Conservation (phyloP, 1,139 yeast species). For the Wickerhamomyces sp. region DNA sequence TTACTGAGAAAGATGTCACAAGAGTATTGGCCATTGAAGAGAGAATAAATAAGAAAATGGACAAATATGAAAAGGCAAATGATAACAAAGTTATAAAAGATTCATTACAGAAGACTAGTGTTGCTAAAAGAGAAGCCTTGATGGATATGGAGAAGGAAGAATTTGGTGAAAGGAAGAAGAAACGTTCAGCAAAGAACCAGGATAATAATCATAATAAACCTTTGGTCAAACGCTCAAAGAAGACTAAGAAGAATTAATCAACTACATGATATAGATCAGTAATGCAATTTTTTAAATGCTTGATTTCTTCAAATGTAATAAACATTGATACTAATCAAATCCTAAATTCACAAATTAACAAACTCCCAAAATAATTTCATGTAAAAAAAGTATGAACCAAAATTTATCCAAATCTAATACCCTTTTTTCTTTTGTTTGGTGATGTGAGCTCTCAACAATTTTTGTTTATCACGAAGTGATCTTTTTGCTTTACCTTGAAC, state of each 20-base stretch:
- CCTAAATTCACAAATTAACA: not conserved
- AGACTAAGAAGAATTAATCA: not conserved
- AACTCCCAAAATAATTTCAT: not conserved
- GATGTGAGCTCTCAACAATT: conserved; percentile 77
- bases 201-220: conserved; percentile 3
- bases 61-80: conserved; percentile 57
- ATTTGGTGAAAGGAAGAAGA: conserved; percentile 70
- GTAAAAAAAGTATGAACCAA: not conserved
- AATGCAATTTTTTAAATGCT: not conserved
- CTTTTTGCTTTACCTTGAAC: conserved; percentile 92
- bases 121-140: conserved; percentile 83
- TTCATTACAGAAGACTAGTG: conserved; percentile 62
- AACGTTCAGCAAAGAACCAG: conserved; percentile 43
- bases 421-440: conserved; percentile 88
- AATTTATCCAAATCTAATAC: conserved; percentile 25
- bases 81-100: conserved; percentile 75
- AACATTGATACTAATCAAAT: not conserved
- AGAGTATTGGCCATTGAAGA: conserved; percentile 84
- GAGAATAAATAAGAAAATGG: conserved; percentile 75
- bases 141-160: conserved; percentile 92
- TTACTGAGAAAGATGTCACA: conserved; percentile 79
- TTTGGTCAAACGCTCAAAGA: not conserved
- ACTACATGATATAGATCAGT: not conserved
- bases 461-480: conserved; percentile 88
- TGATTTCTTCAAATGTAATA: too few species aligned